Conservation (phyloP, 768 basidiomycete genomes). For the Suillus sp. region DNA sequence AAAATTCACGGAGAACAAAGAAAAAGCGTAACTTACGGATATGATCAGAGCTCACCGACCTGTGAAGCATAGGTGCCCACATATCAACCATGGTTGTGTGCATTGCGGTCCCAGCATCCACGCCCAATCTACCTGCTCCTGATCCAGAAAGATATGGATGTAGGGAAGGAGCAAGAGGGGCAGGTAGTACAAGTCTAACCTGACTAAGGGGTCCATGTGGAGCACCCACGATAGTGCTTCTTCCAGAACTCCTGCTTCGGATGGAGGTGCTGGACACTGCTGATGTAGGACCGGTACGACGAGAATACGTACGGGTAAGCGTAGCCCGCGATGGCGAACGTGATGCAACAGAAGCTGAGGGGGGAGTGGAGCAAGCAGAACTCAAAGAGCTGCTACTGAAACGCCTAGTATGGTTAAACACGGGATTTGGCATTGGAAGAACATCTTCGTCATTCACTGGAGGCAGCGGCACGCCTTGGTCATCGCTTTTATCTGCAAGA, state of each 20-base stretch:
- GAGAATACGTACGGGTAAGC: slow-evolving; percentile 18
- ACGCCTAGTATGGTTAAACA: slow-evolving; percentile 8
- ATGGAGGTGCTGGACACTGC: slow-evolving; percentile 39
- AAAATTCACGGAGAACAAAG: neutral
- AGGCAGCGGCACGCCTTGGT: slow-evolving; percentile 17
- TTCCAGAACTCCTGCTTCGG: slow-evolving; percentile 30
- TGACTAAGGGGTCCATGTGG: slow-evolving; percentile 64
- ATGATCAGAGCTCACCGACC: slow-evolving; percentile 13
- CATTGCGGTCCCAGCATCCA: slow-evolving; percentile 17
- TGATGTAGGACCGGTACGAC: slow-evolving; percentile 39
- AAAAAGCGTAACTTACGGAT: slow-evolving; percentile 12
- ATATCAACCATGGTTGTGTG: slow-evolving; percentile 37
- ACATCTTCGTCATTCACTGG: slow-evolving; percentile 1
- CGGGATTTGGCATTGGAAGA: slow-evolving; percentile 8
- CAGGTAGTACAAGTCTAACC: slow-evolving; percentile 68
- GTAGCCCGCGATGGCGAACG: slow-evolving; percentile 15
- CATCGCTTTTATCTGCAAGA: slow-evolving; percentile 19
- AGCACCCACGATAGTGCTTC: slow-evolving; percentile 50
- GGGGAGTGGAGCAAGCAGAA: slow-evolving; percentile 25
- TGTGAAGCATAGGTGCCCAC: slow-evolving; percentile 35
- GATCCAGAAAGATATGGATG: slow-evolving; percentile 19
- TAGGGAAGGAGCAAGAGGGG: slow-evolving; percentile 57
- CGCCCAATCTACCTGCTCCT: slow-evolving; percentile 15
- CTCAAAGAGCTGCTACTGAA: slow-evolving; percentile 15
- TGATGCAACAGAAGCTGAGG: slow-evolving; percentile 19